phyloP scores from a whole-genome alignment of 306 rosid species.

The Lagenaria siceraria region DNA sequence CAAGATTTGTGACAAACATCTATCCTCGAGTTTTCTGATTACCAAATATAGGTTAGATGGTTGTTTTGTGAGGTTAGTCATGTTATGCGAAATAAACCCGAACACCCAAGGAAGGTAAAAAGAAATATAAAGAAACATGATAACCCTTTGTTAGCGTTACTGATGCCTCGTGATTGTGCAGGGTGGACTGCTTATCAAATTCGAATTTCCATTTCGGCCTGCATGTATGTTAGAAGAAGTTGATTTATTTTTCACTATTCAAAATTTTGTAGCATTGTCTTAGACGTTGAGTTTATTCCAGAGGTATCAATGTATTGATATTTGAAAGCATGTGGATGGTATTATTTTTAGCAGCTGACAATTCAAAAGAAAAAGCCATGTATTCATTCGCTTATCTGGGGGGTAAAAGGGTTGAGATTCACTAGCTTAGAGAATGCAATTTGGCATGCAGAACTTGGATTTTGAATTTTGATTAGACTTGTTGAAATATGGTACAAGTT shows the following conservation, averaged over 20 bases:
- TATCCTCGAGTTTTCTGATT: no score
- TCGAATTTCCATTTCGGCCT: background rate
- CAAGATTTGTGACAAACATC: background rate
- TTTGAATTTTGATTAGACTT: no score
- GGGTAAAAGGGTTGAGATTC: background rate
- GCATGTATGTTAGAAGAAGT: background rate
- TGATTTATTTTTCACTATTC: background rate
- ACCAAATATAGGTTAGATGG: background rate
- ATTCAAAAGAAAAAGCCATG: background rate
- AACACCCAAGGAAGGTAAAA: background rate
- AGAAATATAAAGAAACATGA: no score
- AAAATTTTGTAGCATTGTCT: background rate
- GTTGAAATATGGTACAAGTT: no score
- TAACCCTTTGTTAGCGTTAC: background rate
- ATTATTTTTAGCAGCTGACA: background rate
- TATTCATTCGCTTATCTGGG: background rate
- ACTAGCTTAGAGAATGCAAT: background rate
- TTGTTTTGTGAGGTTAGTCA: no score
- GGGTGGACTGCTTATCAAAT: background rate
- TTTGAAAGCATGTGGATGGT: no score
- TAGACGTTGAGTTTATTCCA: background rate
- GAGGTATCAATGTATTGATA: background rate
- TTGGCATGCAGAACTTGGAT: background rate
- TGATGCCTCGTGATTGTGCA: background rate
- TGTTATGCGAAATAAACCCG: background rate